Evolutionary conservation across 169 alveolate species (phyloP), one percentile per base, ranked within the genome.

Genomic region (Plasmodium vivax): DNA sequence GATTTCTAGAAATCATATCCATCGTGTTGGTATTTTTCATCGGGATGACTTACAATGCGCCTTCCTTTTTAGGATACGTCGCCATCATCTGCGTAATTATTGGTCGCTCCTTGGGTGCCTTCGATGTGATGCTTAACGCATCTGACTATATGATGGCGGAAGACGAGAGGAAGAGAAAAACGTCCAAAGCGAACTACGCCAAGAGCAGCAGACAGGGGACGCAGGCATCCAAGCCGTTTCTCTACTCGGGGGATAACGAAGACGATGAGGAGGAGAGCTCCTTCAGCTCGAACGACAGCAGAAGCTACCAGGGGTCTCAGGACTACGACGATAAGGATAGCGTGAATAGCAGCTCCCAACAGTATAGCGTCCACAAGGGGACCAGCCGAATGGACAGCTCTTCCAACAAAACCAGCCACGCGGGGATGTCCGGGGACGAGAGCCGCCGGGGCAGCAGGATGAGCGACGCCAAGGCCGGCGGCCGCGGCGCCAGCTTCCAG

Each of bases 1-100:
- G 99, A 68, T 96, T 96, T 90, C 97, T 98, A 32, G 99, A 98
- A 95, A 96, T 98, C 45, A 51, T 98, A 71, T 97, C 99, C 4
- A 98, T 98, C 34, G 96, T 97, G n/a, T 94, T 98, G 43, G 97
- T 98, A 72, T 98, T 98, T 92, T 83, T 98, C 75, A 97, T 98
- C 79, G 99, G 99, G 81, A 83, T 97, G 71, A 85, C 96, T 9
- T 98, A 95, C 95, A 96, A 96, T 91, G 92, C 94, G 79, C 97
- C 98, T 43, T 96, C 97, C 10, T 93, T 95, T 90, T 96, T 93
- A 82, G 96, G 97, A 2, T 96, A 92, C 38, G 82, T 95, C 23
- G 95, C 97, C 43, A 94, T 96, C 12, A 8, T 96, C 62, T 85
- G 97, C 47, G 98, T 97, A 27, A 82, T 97, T 75, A 94, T 97